Base-by-base conservation (phyloP, 2,329 filamentous ascomycete species). In the Claviceps sp. region DNA sequence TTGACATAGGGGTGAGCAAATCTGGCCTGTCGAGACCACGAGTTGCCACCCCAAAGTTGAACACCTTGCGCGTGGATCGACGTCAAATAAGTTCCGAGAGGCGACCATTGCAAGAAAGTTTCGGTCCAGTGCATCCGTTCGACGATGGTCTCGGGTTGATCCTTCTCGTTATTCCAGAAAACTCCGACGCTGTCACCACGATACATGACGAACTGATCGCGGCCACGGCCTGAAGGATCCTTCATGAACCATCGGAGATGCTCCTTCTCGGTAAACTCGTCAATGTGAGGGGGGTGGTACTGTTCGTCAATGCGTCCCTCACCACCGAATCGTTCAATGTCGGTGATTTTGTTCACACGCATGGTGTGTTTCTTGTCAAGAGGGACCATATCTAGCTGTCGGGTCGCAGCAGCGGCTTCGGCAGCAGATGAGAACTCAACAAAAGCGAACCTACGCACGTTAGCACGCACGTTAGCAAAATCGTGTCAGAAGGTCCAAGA, bases 81-180 rank as follows among this genome's bases (percentile, higher is more conserved):
- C 54, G 90, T 91, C 57, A 98, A 79, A 70, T 82, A 98, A 52
- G 91, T 97, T 60, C 93, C 93, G 59, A 87, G 82, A 44, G 93
- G 93, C 52, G 93, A 97, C 93, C 93, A 98, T 72, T 95, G 88
- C 49, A 98, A 85, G 66, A 98, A 98, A 40, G 88, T 88, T 71
- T 98, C 93, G 55, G 93, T 98, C 93, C 93, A 98, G 76, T 94
- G 87, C 63, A 86, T 83, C 60, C 93, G 85, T 64, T 97, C 91
- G 53, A 98, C 88, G 40, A 96, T 80, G 57, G 80, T 82, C 69
- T 98, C 93, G 4, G 91, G 89, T 22, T 77, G 70, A 55, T 96
- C 90, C 70, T 86, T 91, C 72, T 95, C 93, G 76, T 94, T 95
- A 75, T 97, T 97, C 91, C 91, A 98, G 77, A 86, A 95, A 5